Conservation (phyloP, 345 rosid species). For the Eucalyptus leucophloia region DNA sequence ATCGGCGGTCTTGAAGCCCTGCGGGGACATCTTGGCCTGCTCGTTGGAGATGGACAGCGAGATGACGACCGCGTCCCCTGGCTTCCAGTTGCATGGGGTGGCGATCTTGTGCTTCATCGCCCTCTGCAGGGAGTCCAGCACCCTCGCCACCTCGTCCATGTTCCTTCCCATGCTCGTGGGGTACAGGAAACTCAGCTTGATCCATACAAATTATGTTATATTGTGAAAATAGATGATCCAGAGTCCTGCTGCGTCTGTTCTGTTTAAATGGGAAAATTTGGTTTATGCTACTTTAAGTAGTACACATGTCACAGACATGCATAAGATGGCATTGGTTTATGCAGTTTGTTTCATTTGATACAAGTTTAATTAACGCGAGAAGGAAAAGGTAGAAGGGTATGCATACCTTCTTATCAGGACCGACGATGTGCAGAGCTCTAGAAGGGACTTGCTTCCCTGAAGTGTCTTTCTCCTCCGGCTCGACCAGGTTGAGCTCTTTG, state of each 20-base stretch:
- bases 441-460: constrained; percentile 29
- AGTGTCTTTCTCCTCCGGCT: constrained; percentile 47
- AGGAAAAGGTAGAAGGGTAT: not conserved
- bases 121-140: constrained; percentile 46
- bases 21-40: constrained; percentile 60
- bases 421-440: constrained; percentile 65
- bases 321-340: no score
- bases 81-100: constrained; percentile 78
- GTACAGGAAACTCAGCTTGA: constrained; percentile 68
- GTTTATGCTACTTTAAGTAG: not conserved
- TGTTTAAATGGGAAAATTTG: not conserved
- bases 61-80: constrained; percentile 59
- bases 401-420: constrained; percentile 45
- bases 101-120: constrained; percentile 46
- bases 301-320: not conserved
- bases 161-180: constrained; percentile 62
- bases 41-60: constrained; percentile 36
- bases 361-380: not conserved
- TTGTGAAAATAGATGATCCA: not conserved
- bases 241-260: not conserved
- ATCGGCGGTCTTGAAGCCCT: constrained; percentile 38
- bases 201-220: not conserved
- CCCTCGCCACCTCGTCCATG: constrained; percentile 69
- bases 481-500: constrained; percentile 69
- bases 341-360: not conserved